Evolutionary conservation across 139 green algal genomes (phyloP), one percentile per base, ranked within the genome.

Genomic region (Asterochloris erici): DNA sequence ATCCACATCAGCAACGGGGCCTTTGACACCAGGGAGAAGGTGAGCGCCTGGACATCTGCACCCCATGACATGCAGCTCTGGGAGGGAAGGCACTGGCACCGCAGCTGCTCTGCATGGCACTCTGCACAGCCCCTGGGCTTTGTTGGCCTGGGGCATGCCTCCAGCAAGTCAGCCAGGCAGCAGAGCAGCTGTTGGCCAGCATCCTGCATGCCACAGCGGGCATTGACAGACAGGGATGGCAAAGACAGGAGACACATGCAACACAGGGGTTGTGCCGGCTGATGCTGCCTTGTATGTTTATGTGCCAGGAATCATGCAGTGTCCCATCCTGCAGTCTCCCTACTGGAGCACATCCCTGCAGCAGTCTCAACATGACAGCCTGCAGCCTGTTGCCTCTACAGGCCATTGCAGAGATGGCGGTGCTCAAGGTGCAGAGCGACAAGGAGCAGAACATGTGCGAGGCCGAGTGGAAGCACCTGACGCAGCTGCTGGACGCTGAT

Each of bases 401-500:
- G 83, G 93, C 93, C 0, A 86, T 94, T 15, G 83, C 86, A 14
- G 93, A 97, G 87, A 94, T 94, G 79, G 90, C 88, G 17, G 84
- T 85, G 17, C 84, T 97, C 14, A 96, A 95, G 84, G 81, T 86
- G 21, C 85, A 94, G 82, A 93, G 91, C 10, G 95, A 98, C 81
- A 94, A 93, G 90, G 93, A 98, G 88, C 91, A 95, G 82, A 86
- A 88, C 63, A 87, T 84, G 15, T 96, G 94, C 82, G 94, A 98
- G 89, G 92, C 92, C 77, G 95, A 98, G 83, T 98, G 93, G 95
- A 68, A 83, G 60, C 88, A 97, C 81, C 90, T 98, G 4, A 93
- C 88, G 0, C 79, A 90, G 75, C 91, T 97, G 76, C 96, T 98
- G 70, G 93, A 98, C 77, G 84, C 93, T 17, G 93, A 98, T 75